These are phyloP conservation scores for Stephania japonica DNA, from an alignment of 164 flowering plant genomes.

Conservation along the genomic window DNA sequence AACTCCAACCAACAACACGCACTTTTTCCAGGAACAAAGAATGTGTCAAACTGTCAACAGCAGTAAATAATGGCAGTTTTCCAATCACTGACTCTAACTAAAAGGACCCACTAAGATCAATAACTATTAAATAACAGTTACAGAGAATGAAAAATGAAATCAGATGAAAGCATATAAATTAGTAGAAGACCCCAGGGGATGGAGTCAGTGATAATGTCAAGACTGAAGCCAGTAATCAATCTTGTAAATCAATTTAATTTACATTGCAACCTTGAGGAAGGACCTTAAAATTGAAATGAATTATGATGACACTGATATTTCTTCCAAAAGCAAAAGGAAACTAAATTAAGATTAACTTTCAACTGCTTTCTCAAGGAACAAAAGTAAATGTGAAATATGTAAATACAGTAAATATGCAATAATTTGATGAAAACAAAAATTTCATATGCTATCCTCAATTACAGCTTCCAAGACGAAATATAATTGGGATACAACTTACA, in stretches of 20 bases:
- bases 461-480: neutral
- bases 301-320: neutral
- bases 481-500: constrained; percentile 32
- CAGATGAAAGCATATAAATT: neutral
- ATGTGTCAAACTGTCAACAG: no score
- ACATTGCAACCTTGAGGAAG: neutral
- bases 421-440: neutral
- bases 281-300: neutral
- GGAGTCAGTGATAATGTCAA: neutral
- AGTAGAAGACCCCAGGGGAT: neutral
- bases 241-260: neutral
- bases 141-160: neutral
- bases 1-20: no score
- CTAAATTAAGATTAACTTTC: neutral
- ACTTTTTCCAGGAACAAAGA: no score
- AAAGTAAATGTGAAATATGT: neutral
- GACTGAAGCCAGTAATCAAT: neutral
- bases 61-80: no score
- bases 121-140: neutral
- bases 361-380: neutral
- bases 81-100: no score
- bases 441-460: neutral
- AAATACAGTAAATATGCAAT: neutral
- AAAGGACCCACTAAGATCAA: neutral
- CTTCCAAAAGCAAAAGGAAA: neutral